Conservation (phyloP, 2,329 filamentous ascomycete genomes). For the Trichoderma sp. region DNA sequence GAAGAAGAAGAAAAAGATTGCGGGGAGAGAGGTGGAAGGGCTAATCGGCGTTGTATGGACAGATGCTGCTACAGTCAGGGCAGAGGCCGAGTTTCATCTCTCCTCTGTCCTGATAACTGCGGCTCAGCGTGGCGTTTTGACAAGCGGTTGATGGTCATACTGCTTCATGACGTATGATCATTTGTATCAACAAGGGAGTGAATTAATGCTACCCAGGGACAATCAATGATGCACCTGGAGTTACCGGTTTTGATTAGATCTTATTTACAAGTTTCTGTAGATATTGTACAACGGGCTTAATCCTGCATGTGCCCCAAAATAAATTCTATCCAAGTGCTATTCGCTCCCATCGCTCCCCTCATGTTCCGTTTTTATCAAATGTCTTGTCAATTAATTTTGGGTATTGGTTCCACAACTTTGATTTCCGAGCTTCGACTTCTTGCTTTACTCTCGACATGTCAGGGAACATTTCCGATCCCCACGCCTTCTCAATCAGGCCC, state of each 20-base stretch:
- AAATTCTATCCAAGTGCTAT: slow-evolving; percentile 8
- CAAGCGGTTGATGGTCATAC: slow-evolving; percentile 13
- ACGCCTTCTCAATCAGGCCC: slow-evolving; percentile 34
- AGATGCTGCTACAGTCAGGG: background rate
- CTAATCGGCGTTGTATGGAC: background rate
- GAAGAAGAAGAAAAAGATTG: background rate
- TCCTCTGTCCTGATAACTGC: background rate
- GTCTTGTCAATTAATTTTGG: slow-evolving; percentile 30
- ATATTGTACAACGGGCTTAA: slow-evolving; percentile 18
- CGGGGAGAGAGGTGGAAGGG: background rate
- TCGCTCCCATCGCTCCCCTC: background rate
- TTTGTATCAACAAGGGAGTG: slow-evolving; percentile 33
- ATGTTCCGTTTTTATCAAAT: slow-evolving; percentile 26
- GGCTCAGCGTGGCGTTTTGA: slow-evolving; percentile 12
- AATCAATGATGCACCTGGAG: slow-evolving; percentile 29
- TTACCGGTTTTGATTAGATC: slow-evolving; percentile 26
- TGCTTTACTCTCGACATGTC: slow-evolving; percentile 24
- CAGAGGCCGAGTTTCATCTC: background rate
- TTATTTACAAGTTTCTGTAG: slow-evolving; percentile 22
- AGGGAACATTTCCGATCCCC: slow-evolving; percentile 35
- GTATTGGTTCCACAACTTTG: slow-evolving; percentile 34
- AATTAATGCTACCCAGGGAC: slow-evolving; percentile 26
- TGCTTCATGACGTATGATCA: slow-evolving; percentile 5
- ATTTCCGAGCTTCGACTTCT: slow-evolving; percentile 32
- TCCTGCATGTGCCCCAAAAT: background rate